phyloP scores from a whole-genome alignment of 2,329 filamentous ascomycete species.

The Venturia effusa region DNA sequence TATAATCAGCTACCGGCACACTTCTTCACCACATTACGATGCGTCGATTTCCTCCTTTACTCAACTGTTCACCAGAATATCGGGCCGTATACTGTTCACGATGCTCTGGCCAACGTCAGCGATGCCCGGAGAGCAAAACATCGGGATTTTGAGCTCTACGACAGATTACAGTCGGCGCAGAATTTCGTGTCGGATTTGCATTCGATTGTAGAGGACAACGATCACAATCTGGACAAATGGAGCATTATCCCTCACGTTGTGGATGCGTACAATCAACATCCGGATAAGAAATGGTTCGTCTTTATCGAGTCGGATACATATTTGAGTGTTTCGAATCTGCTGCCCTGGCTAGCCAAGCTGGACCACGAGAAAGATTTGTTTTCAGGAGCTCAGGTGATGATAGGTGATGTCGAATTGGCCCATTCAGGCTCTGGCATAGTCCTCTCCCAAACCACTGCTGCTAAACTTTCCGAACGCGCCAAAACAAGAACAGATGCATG shows the following conservation, averaged over 20 bases:
- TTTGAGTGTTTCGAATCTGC: conserved; percentile 41
- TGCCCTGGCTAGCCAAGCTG: conserved; percentile 30
- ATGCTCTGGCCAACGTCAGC: conserved; percentile 12
- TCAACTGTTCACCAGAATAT: conserved; percentile 12
- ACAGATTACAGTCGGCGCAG: conserved; percentile 10
- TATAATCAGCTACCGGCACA: conserved; percentile 12
- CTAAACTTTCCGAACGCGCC: conserved; percentile 22
- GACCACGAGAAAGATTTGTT: conserved; percentile 32
- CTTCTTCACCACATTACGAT: conserved; percentile 12
- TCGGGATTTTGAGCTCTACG: conserved; percentile 12
- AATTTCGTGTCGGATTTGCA: conserved; percentile 17
- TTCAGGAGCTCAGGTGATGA: conserved; percentile 27
- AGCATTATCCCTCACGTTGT: conserved; percentile 28
- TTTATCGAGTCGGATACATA: conserved; percentile 52
- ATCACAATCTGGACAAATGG: conserved; percentile 27
- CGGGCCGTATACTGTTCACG: conserved; percentile 12
- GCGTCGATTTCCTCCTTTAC: conserved; percentile 11
- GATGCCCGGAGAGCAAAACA: conserved; percentile 8
- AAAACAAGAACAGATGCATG: conserved; percentile 26
- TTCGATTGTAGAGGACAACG: conserved; percentile 7
- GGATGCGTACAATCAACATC: conserved; percentile 24
- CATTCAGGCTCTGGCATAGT: conserved; percentile 34
- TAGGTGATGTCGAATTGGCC: conserved; percentile 28
- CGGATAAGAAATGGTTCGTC: conserved; percentile 45
- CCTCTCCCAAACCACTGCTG: conserved; percentile 29